phyloP scores from a whole-genome alignment of 805 yeast species.

The Wickerhamomyces sydowiorum region DNA sequence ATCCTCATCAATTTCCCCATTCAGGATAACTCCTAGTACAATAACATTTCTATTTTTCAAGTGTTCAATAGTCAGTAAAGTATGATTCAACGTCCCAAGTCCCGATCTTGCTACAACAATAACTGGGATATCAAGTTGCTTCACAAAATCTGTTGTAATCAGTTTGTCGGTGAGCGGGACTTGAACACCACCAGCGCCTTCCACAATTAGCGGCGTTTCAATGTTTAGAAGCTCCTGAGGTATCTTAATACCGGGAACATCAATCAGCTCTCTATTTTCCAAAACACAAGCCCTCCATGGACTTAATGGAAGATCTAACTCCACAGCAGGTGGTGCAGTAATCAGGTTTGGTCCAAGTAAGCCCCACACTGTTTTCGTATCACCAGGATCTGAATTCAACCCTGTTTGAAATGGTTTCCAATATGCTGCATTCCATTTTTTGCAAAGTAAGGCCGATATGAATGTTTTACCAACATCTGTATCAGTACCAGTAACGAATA shows the following conservation, averaged over 20 bases:
- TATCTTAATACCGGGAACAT: constrained; percentile 13
- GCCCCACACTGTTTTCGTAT: constrained; percentile 14
- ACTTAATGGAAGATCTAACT: constrained; percentile 20
- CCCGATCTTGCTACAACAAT: constrained; percentile 25
- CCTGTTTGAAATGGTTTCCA: constrained; percentile 30
- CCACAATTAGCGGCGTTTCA: constrained; percentile 17
- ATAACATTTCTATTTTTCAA: constrained; percentile 14
- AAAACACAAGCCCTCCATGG: constrained; percentile 23
- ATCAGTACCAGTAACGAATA: constrained; percentile 28
- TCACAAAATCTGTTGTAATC: constrained; percentile 22
- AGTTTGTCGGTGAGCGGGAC: constrained; percentile 23
- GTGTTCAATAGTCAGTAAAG: constrained; percentile 22
- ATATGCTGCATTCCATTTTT: constrained; percentile 23
- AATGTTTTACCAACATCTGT: constrained; percentile 29
- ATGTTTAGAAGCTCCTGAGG: constrained; percentile 9
- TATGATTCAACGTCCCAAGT: constrained; percentile 27
- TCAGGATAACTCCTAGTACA: constrained; percentile 20
- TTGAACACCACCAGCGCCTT: constrained; percentile 27
- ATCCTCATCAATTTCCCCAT: constrained; percentile 19
- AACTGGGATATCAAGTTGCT: constrained; percentile 15
- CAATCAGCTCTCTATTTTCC: constrained; percentile 13
- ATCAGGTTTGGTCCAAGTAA: constrained; percentile 5
- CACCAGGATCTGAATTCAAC: constrained; percentile 22
- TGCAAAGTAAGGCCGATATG: constrained; percentile 19
- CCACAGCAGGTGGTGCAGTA: constrained; percentile 14